phyloP scores from a whole-genome alignment of 2,329 filamentous ascomycete genomes.

The Plectosphaerella plurivora region DNA sequence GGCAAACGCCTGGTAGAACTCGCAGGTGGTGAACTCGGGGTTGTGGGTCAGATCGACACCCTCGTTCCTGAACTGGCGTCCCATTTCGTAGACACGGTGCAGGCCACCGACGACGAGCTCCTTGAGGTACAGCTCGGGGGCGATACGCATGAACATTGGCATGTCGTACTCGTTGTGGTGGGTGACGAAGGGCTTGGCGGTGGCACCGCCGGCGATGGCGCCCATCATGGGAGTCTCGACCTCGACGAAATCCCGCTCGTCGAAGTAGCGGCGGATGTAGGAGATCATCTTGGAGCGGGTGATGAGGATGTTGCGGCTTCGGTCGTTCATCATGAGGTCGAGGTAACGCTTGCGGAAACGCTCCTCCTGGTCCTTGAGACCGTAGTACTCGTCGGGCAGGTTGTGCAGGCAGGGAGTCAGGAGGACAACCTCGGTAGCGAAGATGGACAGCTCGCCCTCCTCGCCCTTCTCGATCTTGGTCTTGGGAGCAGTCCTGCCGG shows the following conservation, averaged over 20 bases:
- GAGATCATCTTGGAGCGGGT: slow-evolving; percentile 83
- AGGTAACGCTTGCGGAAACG: slow-evolving; percentile 90
- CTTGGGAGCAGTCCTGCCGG: slow-evolving; percentile 82
- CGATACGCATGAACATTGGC: slow-evolving; percentile 86
- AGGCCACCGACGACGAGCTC: slow-evolving; percentile 91
- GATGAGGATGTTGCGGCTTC: slow-evolving; percentile 75
- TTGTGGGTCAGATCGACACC: slow-evolving; percentile 92
- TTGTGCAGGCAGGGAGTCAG: slow-evolving; percentile 89
- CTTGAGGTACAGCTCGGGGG: slow-evolving; percentile 95
- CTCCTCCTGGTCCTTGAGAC: slow-evolving; percentile 93
- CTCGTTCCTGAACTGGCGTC: slow-evolving; percentile 90
- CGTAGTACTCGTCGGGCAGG: slow-evolving; percentile 85
- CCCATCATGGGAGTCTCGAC: slow-evolving; percentile 99
- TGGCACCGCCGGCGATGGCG: slow-evolving; percentile 89
- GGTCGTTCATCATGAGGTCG: slow-evolving; percentile 95
- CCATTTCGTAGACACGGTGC: slow-evolving; percentile 92
- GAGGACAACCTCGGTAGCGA: slow-evolving; percentile 79
- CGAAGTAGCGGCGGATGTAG: slow-evolving; percentile 86
- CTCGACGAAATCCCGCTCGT: slow-evolving; percentile 82
- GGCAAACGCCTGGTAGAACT: slow-evolving; percentile 94
- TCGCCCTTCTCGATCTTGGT: slow-evolving; percentile 73
- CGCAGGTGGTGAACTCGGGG: slow-evolving; percentile 94
- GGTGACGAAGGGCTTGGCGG: slow-evolving; percentile 89
- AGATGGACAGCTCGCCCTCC: slow-evolving; percentile 90
- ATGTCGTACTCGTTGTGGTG: slow-evolving; percentile 95